Conservation (phyloP, 768 basidiomycete genomes). For the Termitomyces sp. region DNA sequence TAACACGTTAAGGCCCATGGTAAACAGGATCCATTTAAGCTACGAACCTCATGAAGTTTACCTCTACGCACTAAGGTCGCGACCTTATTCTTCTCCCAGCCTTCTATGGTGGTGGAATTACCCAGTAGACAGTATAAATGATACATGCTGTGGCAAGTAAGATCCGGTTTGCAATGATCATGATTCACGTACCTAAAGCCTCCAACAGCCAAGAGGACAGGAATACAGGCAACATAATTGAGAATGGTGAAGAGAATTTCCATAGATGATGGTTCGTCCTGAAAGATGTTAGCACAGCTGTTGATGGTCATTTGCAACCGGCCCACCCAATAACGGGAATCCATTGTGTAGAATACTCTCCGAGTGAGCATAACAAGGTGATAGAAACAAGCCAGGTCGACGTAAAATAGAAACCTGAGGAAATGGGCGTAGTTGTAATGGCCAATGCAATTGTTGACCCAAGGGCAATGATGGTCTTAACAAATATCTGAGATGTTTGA, state of each 20-base stretch:
- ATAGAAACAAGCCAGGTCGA: slow-evolving; percentile 85
- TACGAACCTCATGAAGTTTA: slow-evolving; percentile 69
- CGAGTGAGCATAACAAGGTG: slow-evolving; percentile 80
- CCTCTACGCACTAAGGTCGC: slow-evolving; percentile 81
- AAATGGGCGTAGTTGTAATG: slow-evolving; percentile 88
- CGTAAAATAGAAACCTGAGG: slow-evolving; percentile 87
- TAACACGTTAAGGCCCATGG: neutral
- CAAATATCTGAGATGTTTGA: slow-evolving; percentile 4
- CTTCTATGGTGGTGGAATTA: slow-evolving; percentile 95
- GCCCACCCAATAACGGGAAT: slow-evolving; percentile 48
- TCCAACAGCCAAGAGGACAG: slow-evolving; percentile 84
- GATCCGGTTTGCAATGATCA: neutral
- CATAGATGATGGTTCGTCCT: slow-evolving; percentile 63
- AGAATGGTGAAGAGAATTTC: slow-evolving; percentile 85
- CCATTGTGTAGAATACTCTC: slow-evolving; percentile 48
- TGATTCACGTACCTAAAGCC: slow-evolving; percentile 66
- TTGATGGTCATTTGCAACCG: neutral
- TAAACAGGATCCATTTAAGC: neutral
- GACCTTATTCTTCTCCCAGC: slow-evolving; percentile 96
- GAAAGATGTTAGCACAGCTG: neutral
- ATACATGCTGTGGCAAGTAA: slow-evolving; percentile 53
- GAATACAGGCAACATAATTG: slow-evolving; percentile 82
- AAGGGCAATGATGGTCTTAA: slow-evolving; percentile 86
- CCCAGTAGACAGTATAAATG: slow-evolving; percentile 72
- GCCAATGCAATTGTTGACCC: slow-evolving; percentile 94